Conservation (phyloP, 768 basidiomycete species). For the Suillus occidentalis region DNA sequence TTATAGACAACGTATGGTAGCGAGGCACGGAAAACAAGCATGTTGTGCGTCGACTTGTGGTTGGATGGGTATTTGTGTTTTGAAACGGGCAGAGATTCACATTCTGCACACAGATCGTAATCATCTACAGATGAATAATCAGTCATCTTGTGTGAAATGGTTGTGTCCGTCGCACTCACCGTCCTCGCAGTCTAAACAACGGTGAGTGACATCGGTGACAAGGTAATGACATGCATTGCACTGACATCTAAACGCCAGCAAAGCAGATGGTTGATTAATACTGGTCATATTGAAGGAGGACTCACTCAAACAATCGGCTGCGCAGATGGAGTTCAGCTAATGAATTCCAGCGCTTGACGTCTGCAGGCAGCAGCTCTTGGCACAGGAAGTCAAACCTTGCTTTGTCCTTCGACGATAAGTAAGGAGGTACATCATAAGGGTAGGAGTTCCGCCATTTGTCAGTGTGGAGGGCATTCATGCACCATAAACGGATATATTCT, state of each 20-base stretch:
- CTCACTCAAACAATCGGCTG: background rate
- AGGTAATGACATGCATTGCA: background rate
- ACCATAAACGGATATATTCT: background rate
- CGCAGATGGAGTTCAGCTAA: background rate
- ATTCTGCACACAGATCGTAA: background rate
- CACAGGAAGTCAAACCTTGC: background rate
- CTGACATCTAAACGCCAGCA: background rate
- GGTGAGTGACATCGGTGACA: background rate
- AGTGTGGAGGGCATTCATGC: background rate
- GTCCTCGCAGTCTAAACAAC: background rate
- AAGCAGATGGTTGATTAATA: background rate
- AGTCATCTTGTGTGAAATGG: background rate
- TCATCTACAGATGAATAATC: background rate
- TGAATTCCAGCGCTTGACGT: background rate
- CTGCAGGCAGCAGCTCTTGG: background rate
- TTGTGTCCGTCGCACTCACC: background rate
- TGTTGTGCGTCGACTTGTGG: background rate
- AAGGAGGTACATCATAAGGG: background rate
- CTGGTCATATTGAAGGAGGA: background rate
- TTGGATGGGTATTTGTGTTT: background rate
- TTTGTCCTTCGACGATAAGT: background rate
- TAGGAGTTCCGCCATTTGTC: background rate
- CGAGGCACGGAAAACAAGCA: background rate
- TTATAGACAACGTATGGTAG: too few relatives aligned
- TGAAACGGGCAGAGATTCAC: background rate